A percentile compares a stretch with the other conserved stretches of the same genome.
Conservation (phyloP, 257 asterid genomes). For the Phtheirospermum japonicum region DNA sequence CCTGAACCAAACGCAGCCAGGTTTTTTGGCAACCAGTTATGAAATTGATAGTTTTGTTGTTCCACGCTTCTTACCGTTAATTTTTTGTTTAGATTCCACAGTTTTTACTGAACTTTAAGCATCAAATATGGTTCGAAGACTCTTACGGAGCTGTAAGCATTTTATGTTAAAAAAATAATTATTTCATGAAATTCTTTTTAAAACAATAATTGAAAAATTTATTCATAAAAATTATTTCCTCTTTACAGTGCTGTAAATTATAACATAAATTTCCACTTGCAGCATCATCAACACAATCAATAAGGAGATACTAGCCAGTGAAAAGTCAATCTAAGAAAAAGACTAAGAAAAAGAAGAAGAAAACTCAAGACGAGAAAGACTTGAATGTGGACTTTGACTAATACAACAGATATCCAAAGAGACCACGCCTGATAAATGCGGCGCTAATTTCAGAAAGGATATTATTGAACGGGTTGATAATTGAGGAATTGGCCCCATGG, state of each 20-base stretch:
- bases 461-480: slow-evolving; percentile 68
- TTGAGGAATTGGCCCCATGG: slow-evolving; percentile 67
- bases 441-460: slow-evolving; percentile 37
- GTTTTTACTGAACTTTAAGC: neutral
- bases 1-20: no score
- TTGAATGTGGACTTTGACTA: slow-evolving; percentile 19
- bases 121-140: slow-evolving; percentile 8
- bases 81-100: neutral
- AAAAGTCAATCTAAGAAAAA: slow-evolving; percentile 38
- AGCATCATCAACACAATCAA: slow-evolving; percentile 30
- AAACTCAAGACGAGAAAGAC: slow-evolving; percentile 30
- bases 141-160: slow-evolving; percentile 1
- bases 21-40: neutral
- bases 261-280: slow-evolving; percentile 21
- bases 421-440: slow-evolving; percentile 24
- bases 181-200: neutral
- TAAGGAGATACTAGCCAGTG: slow-evolving; percentile 34
- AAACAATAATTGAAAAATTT: slow-evolving; percentile 12
- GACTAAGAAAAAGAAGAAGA: slow-evolving; percentile 49
- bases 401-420: slow-evolving; percentile 33
- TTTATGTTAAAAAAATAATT: neutral
- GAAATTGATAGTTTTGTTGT: neutral
- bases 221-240: neutral
- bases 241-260: neutral
- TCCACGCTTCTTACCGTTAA: neutral